Percentiles rank a stretch among this genome's conserved stretches.
Evolutionary conservation across 164 flowering plant species (phyloP).

Genomic region (Dillenia turbinata): DNA sequence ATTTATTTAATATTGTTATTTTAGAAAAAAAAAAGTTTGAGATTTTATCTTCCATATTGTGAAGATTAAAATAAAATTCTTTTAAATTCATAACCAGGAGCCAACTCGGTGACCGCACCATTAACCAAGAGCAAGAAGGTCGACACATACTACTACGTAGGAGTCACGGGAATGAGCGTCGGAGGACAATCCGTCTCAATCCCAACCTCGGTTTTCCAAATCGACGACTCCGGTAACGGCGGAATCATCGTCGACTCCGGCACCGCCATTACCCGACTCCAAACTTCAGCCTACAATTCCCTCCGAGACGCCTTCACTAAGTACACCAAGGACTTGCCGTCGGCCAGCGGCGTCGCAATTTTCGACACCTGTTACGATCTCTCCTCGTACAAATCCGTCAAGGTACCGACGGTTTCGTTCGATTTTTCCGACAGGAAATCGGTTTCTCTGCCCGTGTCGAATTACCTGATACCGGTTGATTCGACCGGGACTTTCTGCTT

Average conservation of each 20-base stretch:
- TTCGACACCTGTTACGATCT: conserved; percentile 15
- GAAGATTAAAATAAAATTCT: too few relatives aligned
- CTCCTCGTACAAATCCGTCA: not conserved
- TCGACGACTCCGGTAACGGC: conserved; percentile 6
- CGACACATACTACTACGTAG: not conserved
- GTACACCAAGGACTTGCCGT: not conserved
- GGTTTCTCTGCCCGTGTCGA: conserved; percentile 5
- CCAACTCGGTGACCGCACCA: conserved; percentile 3
- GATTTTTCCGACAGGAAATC: conserved; percentile 1
- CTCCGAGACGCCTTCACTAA: conserved; percentile 9
- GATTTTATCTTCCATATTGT: too few relatives aligned
- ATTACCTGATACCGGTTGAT: conserved; percentile 12
- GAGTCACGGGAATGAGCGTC: conserved; percentile 8
- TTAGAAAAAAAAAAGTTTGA: too few relatives aligned
- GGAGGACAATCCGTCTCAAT: conserved; percentile 6
- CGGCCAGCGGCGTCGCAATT: not conserved
- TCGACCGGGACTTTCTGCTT: conserved; percentile 7
- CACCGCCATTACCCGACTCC: conserved; percentile 11
- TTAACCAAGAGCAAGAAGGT: not conserved
- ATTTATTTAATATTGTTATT: too few relatives aligned
- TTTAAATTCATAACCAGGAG: too few relatives aligned
- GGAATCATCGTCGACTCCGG: conserved; percentile 16
- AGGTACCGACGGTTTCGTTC: conserved; percentile 11
- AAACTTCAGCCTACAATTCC: conserved; percentile 1
- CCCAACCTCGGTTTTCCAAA: conserved; percentile 1